A percentile compares a stretch with the other conserved stretches of the same genome.
phyloP scores from a whole-genome alignment of 352 stramenopile species.

The Pythium brassicae region DNA sequence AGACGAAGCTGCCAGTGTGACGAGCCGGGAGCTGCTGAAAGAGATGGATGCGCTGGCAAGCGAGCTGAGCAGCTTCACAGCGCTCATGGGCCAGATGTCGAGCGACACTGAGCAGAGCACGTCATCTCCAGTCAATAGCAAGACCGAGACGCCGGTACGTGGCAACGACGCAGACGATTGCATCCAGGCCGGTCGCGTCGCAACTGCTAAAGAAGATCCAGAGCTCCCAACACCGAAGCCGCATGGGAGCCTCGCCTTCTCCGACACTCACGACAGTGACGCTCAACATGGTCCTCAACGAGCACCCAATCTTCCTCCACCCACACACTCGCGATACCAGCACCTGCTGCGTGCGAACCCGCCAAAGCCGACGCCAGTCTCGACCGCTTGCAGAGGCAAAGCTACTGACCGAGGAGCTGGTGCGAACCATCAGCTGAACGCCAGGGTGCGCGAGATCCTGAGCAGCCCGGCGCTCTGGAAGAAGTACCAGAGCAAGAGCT shows the following conservation, averaged over 20 bases:
- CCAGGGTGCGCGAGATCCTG: constrained; percentile 10
- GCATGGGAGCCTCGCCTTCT: too few relatives aligned
- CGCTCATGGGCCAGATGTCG: constrained; percentile 5
- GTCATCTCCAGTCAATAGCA: not conserved
- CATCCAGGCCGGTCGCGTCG: too few relatives aligned
- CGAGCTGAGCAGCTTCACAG: constrained; percentile 24
- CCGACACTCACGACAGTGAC: not conserved
- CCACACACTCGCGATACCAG: constrained; percentile 3
- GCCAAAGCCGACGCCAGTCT: not conserved
- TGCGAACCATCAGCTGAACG: constrained; percentile 1
- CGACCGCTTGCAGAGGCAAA: not conserved
- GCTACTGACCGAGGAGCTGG: not conserved
- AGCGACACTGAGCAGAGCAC: not conserved
- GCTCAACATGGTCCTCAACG: not conserved
- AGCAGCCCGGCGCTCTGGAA: constrained; percentile 26
- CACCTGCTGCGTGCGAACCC: constrained; percentile 4
- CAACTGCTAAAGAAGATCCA: too few relatives aligned
- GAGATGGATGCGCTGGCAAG: constrained; percentile 12
- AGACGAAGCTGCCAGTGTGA: not conserved
- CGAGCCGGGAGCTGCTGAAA: constrained; percentile 3
- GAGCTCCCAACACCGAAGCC: not conserved
- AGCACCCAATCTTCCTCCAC: not conserved
- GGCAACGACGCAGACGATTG: not conserved
- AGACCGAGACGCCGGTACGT: not conserved
- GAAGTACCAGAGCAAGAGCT: constrained; percentile 49